Evolutionary conservation across 2,329 filamentous ascomycete species (phyloP).

Genomic region (Monosporascus cannonballus): DNA sequence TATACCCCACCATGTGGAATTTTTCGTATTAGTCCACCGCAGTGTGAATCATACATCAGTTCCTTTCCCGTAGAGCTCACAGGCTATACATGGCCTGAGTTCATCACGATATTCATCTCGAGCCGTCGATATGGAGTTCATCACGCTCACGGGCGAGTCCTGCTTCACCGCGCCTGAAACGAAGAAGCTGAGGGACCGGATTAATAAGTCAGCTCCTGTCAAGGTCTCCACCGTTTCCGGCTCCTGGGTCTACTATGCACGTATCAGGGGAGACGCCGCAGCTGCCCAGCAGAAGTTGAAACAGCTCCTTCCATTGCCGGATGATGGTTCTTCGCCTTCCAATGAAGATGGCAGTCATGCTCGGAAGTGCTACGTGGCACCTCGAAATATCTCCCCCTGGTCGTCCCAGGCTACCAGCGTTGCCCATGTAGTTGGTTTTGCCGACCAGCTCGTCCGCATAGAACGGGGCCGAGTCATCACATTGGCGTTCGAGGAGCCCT

Average conservation of each 20-base stretch:
- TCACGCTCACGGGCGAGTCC: conserved; percentile 29
- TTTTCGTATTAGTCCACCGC: no score
- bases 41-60: no score
- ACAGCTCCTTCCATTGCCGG: conserved; percentile 37
- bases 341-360: conserved; percentile 9
- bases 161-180: conserved; percentile 45
- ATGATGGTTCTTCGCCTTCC: conserved; percentile 15
- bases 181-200: conserved; percentile 36
- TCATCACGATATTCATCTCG: no score
- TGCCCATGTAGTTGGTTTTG: conserved; percentile 82
- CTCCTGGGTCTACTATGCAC: conserved; percentile 61
- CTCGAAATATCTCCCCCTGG: conserved; percentile 89
- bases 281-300: conserved; percentile 35
- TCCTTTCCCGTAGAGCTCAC: no score
- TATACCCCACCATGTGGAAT: no score
- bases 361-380: conserved; percentile 57
- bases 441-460: conserved; percentile 64
- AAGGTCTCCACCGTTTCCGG: conserved; percentile 45
- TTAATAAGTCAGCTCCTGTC: conserved; percentile 31
- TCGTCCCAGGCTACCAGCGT: conserved; percentile 95
- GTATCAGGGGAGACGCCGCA: conserved; percentile 44
- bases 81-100: no score
- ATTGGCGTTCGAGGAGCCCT: conserved; percentile 51
- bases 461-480: conserved; percentile 80
- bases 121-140: conserved; percentile 17